These are phyloP conservation scores for Lichtheimia corymbifera DNA, from an alignment of 371 early-diverging fungal species.

Conservation along the genomic window DNA sequence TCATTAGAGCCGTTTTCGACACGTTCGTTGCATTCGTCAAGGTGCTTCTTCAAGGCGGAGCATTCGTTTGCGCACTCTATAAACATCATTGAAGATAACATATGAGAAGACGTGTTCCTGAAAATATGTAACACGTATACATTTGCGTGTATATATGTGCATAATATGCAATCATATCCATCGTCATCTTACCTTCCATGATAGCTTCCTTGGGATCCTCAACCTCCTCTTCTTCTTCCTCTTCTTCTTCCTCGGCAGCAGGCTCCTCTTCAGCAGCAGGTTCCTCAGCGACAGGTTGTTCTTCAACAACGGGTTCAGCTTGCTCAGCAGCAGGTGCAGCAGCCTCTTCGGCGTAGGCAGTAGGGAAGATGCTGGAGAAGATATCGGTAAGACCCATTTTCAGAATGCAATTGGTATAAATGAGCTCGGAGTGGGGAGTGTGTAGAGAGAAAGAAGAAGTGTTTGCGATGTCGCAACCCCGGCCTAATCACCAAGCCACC, in stretches of 20 bases:
- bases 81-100: background rate
- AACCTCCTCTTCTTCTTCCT: conserved; percentile 7
- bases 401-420: too few relatives aligned
- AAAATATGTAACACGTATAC: too few relatives aligned
- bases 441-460: too few relatives aligned
- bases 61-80: conserved; percentile 51
- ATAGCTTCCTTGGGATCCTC: conserved; percentile 17
- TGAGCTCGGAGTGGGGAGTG: too few relatives aligned
- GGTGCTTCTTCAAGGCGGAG: conserved; percentile 50
- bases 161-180: too few relatives aligned
- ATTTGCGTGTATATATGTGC: too few relatives aligned
- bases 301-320: conserved; percentile 26
- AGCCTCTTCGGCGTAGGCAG: conserved; percentile 48
- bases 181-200: conserved; percentile 41
- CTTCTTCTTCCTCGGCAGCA: conserved; percentile 6
- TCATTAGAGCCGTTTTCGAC: conserved; percentile 57
- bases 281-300: conserved; percentile 31
- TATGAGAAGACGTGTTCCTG: too few relatives aligned
- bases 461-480: too few relatives aligned
- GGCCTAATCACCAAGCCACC: too few relatives aligned
- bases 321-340: conserved; percentile 18
- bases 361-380: conserved; percentile 52
- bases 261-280: conserved; percentile 34
- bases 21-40: conserved; percentile 60
- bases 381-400: conserved; percentile 52